Percentiles rank a stretch among this genome's conserved stretches.
Conservation (phyloP, 129 eudicot species). For the Flaveria robusta region DNA sequence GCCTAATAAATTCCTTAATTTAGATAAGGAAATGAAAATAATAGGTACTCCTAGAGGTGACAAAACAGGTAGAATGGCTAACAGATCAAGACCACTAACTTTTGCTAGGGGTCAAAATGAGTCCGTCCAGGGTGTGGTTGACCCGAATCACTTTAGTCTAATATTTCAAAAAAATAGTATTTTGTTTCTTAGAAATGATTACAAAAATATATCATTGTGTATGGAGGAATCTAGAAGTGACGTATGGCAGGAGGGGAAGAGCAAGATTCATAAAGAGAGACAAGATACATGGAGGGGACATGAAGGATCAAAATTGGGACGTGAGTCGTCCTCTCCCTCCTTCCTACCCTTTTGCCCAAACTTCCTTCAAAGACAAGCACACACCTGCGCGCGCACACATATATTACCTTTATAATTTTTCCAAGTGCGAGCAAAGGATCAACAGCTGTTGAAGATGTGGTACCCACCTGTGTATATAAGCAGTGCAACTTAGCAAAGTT, state of each 20-base stretch:
- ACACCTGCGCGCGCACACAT: background rate
- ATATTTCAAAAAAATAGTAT: background rate
- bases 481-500: slow-evolving; percentile 5
- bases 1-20: background rate
- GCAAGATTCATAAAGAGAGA: background rate
- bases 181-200: background rate
- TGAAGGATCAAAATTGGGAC: background rate
- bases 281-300: background rate
- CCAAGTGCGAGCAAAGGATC: slow-evolving; percentile 88
- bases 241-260: background rate
- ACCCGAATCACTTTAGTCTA: background rate
- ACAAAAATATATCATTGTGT: background rate
- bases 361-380: background rate
- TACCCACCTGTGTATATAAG: slow-evolving; percentile 65
- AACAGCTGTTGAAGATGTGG: slow-evolving; percentile 94
- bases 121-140: background rate
- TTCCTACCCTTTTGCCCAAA: background rate
- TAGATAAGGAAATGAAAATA: background rate
- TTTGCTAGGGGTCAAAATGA: background rate
- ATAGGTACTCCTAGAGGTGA: background rate
- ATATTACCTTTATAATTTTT: slow-evolving; percentile 67
- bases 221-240: background rate
- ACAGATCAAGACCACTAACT: background rate
- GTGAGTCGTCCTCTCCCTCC: background rate
- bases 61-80: background rate